Evolutionary conservation across 2,329 filamentous ascomycete species (phyloP).

Genomic region (Talaromyces islandicus): DNA sequence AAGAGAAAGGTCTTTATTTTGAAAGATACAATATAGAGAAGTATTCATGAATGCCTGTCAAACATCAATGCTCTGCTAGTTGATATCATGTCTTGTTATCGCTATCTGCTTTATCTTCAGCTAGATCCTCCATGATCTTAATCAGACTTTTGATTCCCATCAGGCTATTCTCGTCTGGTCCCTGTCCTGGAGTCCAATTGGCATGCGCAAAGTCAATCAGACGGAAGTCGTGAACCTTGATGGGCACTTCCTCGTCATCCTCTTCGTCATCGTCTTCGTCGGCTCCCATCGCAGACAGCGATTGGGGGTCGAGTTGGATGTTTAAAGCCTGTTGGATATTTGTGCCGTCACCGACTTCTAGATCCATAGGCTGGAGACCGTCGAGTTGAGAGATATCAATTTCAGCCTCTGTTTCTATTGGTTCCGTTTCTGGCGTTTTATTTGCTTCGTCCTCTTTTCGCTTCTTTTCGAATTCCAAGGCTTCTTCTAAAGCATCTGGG

Average conservation of each 20-base stretch:
- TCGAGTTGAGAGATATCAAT: constrained; percentile 7
- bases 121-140: constrained; percentile 64
- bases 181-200: constrained; percentile 70
- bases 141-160: constrained; percentile 66
- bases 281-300: constrained; percentile 21
- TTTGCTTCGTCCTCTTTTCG: constrained; percentile 28
- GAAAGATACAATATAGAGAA: neutral
- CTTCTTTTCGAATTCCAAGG: constrained; percentile 41
- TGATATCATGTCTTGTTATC: constrained; percentile 1
- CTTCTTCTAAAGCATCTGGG: constrained; percentile 46
- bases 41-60: neutral
- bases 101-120: constrained; percentile 18
- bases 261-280: constrained; percentile 45
- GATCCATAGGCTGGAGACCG: constrained; percentile 12
- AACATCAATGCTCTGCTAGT: neutral
- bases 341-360: constrained; percentile 23
- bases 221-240: constrained; percentile 71
- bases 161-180: constrained; percentile 79
- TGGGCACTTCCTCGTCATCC: constrained; percentile 50
- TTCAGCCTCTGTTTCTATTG: constrained; percentile 20
- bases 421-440: constrained; percentile 18
- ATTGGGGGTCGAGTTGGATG: constrained; percentile 29
- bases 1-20: neutral
- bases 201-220: constrained; percentile 98
- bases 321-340: constrained; percentile 12